These are phyloP conservation scores for Cladophialophora chaetospira DNA, from an alignment of 2,329 filamentous ascomycete genomes.

Conservation along the genomic window DNA sequence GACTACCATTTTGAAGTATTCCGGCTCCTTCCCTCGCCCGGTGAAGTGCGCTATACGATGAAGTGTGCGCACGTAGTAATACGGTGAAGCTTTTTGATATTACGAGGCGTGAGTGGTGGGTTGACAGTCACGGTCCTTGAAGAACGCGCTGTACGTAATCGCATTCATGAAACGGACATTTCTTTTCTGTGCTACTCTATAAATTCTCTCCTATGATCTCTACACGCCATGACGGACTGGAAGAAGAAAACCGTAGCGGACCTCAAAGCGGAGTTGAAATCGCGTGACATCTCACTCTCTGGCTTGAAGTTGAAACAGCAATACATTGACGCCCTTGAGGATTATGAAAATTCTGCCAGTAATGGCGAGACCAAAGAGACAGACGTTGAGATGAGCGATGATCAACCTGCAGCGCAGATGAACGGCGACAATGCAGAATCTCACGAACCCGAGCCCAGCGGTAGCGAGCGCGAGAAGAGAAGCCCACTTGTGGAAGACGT, in stretches of 20 bases:
- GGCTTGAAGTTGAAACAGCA: slow-evolving; percentile 69
- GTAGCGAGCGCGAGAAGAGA: background rate
- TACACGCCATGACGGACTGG: slow-evolving; percentile 53
- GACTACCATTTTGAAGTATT: no score
- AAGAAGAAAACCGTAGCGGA: slow-evolving; percentile 70
- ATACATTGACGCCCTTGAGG: slow-evolving; percentile 64
- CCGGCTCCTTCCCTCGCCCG: no score
- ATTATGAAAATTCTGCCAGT: slow-evolving; percentile 33
- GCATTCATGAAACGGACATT: background rate
- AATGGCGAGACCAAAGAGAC: slow-evolving; percentile 36
- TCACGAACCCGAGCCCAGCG: background rate
- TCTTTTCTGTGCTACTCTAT: background rate
- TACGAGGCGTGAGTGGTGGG: no score
- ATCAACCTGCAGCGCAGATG: background rate
- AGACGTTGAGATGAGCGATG: slow-evolving; percentile 13
- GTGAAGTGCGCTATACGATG: no score
- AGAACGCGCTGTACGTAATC: no score
- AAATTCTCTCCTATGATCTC: slow-evolving; percentile 13
- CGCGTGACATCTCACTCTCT: slow-evolving; percentile 66
- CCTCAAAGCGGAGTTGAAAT: slow-evolving; percentile 73
- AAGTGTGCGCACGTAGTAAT: no score
- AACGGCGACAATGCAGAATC: slow-evolving; percentile 22
- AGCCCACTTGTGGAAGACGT: background rate
- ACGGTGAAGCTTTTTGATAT: no score
- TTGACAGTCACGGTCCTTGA: no score